Conservation (phyloP, 108 stramenopile genomes). For the Nannochloropsis gaditana region DNA sequence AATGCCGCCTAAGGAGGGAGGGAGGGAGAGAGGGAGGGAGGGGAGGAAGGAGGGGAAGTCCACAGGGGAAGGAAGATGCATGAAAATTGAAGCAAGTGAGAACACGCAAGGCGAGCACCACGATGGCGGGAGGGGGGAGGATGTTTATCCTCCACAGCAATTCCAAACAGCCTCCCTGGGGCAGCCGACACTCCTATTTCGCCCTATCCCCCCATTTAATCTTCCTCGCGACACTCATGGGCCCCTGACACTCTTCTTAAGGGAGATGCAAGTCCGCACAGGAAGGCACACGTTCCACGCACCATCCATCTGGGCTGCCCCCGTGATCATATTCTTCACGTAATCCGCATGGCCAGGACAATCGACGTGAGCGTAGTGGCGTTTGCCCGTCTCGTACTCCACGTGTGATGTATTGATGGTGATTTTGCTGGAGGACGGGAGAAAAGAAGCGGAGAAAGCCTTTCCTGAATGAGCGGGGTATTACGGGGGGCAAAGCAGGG, state of each 20-base stretch:
- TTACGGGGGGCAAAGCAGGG: neutral
- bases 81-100: neutral
- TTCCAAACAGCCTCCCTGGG: no score
- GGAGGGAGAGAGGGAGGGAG: neutral
- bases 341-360: constrained; percentile 99
- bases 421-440: constrained; percentile 68
- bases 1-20: constrained; percentile 64
- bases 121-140: neutral
- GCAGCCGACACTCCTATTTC: neutral
- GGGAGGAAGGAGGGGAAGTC: neutral
- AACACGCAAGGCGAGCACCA: neutral
- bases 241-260: neutral
- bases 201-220: neutral
- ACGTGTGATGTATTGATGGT: constrained; percentile 94
- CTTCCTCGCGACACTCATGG: no score
- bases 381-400: constrained; percentile 83
- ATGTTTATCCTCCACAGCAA: neutral
- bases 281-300: neutral
- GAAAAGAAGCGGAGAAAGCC: neutral
- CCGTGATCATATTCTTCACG: constrained; percentile 99
- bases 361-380: constrained; percentile 99
- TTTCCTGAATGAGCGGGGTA: no score
- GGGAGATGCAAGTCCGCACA: neutral
- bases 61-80: neutral
- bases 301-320: constrained; percentile 98